A percentile compares a stretch with the other conserved stretches of the same genome.
These are phyloP conservation scores for Diplosphaera chodatii DNA, from an alignment of 139 green algal genomes.

Conservation along the genomic window DNA sequence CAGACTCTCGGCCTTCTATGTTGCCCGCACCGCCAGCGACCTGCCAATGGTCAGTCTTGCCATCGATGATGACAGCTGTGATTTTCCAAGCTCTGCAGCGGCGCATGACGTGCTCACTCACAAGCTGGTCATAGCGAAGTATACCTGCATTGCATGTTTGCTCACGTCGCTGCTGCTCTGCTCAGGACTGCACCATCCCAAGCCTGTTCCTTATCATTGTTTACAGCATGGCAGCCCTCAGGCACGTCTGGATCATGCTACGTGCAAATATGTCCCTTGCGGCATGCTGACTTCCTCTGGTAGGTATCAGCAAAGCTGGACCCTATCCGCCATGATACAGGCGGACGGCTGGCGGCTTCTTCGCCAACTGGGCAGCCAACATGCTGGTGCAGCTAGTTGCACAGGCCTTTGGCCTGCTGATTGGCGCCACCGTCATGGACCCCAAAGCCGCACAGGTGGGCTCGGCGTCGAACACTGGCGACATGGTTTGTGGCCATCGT, in stretches of 20 bases:
- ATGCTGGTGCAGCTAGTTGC: slow-evolving; percentile 44
- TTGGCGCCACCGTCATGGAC: slow-evolving; percentile 62
- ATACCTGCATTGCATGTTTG: background rate
- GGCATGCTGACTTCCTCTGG: background rate
- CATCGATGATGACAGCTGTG: slow-evolving; percentile 25
- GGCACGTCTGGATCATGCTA: too few species aligned
- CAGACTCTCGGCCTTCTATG: slow-evolving; percentile 76
- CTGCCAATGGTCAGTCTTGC: slow-evolving; percentile 69
- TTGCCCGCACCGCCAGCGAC: slow-evolving; percentile 53
- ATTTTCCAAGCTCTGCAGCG: background rate
- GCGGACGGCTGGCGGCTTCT: slow-evolving; percentile 48
- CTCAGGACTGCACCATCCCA: slow-evolving; percentile 21
- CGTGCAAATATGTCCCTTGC: too few species aligned
- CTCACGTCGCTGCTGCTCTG: too few species aligned
- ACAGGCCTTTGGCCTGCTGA: slow-evolving; percentile 59
- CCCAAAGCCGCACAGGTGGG: slow-evolving; percentile 35
- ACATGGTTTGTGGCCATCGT: too few species aligned
- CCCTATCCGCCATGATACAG: slow-evolving; percentile 2
- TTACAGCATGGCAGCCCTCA: slow-evolving; percentile 46
- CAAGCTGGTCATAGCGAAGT: background rate
- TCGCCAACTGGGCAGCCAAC: slow-evolving; percentile 46
- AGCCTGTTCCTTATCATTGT: slow-evolving; percentile 25
- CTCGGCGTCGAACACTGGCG: too few species aligned
- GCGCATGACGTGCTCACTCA: too few species aligned
- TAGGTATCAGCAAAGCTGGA: too few species aligned